Evolutionary conservation across 441 rosid species (phyloP), one percentile per base, ranked within the genome.

Genomic region (Pelargonium exstipulatum): DNA sequence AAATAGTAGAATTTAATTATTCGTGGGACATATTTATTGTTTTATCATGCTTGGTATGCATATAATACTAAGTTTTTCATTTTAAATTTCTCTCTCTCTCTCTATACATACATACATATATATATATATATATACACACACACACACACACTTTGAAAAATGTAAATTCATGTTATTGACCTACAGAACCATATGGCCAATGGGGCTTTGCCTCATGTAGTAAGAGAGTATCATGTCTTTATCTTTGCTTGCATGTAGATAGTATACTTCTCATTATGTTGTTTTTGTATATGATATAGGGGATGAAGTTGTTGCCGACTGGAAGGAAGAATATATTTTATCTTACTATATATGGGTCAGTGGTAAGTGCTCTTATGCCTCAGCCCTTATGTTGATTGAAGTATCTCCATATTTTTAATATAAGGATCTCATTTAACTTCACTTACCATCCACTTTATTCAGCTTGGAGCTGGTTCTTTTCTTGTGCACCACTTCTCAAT

Each of bases 381-480:
- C 46, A n/a, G 13, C 9, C 51, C 3, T 45, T 10, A 45, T 45
- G 51, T 13, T 45, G 51, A n/a, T 45, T 45, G 51, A 45, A 45
- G 12, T 45, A 45, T 45, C 51, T 42, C 46, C 46, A 9, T 46
- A 71, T 10, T 68, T 18, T 74, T 72, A 2, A 9, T 9, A 66
- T 75, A 6, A 46, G 48, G 17, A 26, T 29, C 69, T n/a, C 16
- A 55, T 26, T 32, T n/a, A 57, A 65, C 58, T 76, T 79, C 20
- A 77, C 65, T 70, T 8, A 72, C 49, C 67, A 74, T 32, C 24
- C 24, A 22, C 53, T 64, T 64, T 9, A 69, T 83, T 77, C 86
- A 92, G 97, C 75, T 95, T 73, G 97, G 97, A 5, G 90, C 87
- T 73, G 97, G 96, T 74, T 85, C 97, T 42, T 85, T 86, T 65